phyloP scores from a whole-genome alignment of 169 alveolate species.

The Plasmodium chabaudi region DNA sequence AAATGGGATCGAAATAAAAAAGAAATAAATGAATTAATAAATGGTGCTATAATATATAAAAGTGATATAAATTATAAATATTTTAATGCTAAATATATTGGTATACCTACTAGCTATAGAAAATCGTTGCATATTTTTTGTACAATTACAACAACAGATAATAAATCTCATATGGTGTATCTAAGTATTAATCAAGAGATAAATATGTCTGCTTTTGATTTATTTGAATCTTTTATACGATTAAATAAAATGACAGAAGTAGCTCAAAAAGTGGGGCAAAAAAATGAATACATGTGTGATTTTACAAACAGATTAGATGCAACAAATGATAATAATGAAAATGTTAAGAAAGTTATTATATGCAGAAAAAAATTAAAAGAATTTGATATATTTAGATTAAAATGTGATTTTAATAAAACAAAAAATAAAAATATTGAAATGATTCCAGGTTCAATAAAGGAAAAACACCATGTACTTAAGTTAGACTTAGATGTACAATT shows the following conservation, averaged over 20 bases:
- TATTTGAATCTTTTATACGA: slow-evolving; percentile 12
- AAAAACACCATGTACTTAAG: slow-evolving; percentile 7
- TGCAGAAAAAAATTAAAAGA: slow-evolving; percentile 59
- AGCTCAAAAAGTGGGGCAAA: slow-evolving; percentile 3
- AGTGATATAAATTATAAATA: slow-evolving; percentile 39
- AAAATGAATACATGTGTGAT: slow-evolving; percentile 49
- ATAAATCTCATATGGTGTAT: slow-evolving; percentile 21
- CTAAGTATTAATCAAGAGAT: slow-evolving; percentile 53
- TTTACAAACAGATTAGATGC: slow-evolving; percentile 31
- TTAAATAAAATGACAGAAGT: slow-evolving; percentile 21
- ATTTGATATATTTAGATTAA: slow-evolving; percentile 34
- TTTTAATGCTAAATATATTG: slow-evolving; percentile 23
- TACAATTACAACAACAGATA: background rate
- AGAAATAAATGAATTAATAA: slow-evolving; percentile 7
- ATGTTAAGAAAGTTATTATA: slow-evolving; percentile 18
- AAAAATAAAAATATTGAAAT: slow-evolving; percentile 19
- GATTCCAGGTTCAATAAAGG: slow-evolving; percentile 18
- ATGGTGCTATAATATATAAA: slow-evolving; percentile 31
- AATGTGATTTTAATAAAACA: slow-evolving; percentile 8
- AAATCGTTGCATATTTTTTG: slow-evolving; percentile 14
- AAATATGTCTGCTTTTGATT: slow-evolving; percentile 29
- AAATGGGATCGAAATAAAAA: slow-evolving; percentile 37
- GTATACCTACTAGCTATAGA: slow-evolving; percentile 32
- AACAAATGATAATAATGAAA: background rate
- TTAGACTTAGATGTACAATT: slow-evolving; percentile 24